These are phyloP conservation scores for Rhizopus microsporus DNA, from an alignment of 371 early-diverging fungal species.

Conservation along the genomic window DNA sequence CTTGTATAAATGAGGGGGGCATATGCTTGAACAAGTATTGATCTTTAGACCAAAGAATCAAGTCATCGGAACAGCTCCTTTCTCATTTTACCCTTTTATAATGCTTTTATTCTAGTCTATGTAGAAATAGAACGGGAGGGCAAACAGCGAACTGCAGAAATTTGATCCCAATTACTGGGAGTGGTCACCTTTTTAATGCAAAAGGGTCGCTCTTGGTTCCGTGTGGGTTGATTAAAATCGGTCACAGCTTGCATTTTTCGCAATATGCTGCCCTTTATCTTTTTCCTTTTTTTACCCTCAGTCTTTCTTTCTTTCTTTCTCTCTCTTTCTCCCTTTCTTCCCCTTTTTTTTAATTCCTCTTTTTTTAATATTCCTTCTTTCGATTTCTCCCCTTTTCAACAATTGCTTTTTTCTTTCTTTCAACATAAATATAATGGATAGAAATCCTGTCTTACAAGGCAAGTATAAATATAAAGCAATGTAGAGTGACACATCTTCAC, in stretches of 20 bases:
- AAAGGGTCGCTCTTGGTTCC: neutral
- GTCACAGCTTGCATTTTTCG: neutral
- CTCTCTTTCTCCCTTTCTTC: neutral
- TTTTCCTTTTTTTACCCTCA: neutral
- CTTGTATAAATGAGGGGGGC: too few species aligned
- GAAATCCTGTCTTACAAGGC: constrained; percentile 1
- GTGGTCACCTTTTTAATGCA: neutral
- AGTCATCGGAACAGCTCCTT: too few species aligned
- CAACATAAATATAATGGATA: neutral
- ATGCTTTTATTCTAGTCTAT: neutral
- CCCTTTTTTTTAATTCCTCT: neutral
- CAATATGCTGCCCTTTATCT: neutral
- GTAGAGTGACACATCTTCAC: too few species aligned
- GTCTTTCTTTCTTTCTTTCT: neutral
- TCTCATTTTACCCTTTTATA: too few species aligned
- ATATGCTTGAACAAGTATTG: too few species aligned
- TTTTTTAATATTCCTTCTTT: neutral
- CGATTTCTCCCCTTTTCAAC: neutral
- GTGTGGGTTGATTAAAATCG: neutral
- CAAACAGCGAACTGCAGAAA: too few species aligned
- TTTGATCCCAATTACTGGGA: neutral
- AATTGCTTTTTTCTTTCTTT: neutral
- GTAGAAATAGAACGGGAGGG: too few species aligned
- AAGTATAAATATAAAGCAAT: neutral
- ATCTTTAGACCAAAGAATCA: too few species aligned